A percentile compares a stretch with the other conserved stretches of the same genome.
These are phyloP conservation scores for Mayamaea pseudoterrestris DNA, from an alignment of 108 stramenopile genomes.

Conservation along the genomic window DNA sequence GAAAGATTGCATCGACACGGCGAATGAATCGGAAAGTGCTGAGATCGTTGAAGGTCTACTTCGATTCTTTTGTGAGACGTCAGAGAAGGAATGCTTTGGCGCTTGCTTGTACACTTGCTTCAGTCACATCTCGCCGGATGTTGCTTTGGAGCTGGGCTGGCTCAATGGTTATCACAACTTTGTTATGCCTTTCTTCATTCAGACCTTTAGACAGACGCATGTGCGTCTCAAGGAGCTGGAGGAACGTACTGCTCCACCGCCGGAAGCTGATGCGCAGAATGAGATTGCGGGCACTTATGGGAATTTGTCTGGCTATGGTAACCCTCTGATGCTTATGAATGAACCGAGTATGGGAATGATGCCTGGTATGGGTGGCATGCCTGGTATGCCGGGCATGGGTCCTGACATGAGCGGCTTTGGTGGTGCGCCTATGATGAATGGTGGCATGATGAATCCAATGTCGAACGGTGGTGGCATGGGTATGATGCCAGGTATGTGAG, in stretches of 20 bases:
- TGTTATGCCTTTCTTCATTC: conserved; percentile 97
- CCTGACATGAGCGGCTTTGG: conserved; percentile 78
- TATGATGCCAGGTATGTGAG: conserved; percentile 18
- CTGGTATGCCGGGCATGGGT: conserved; percentile 19
- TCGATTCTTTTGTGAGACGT: conserved; percentile 96
- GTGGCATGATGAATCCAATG: conserved; percentile 32
- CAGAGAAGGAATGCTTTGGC: conserved; percentile 97
- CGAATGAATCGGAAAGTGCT: conserved; percentile 84
- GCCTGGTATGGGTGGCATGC: conserved; percentile 20
- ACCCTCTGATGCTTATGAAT: conserved; percentile 68
- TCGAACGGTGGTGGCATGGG: conserved; percentile 38
- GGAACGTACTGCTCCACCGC: conserved; percentile 81
- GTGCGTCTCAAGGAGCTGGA: conserved; percentile 78
- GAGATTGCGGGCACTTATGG: conserved; percentile 72
- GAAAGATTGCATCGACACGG: conserved; percentile 99
- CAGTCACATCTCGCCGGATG: conserved; percentile 91
- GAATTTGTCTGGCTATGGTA: conserved; percentile 56
- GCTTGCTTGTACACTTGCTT: conserved; percentile 97
- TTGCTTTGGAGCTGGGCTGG: conserved; percentile 98
- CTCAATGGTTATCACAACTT: conserved; percentile 94
- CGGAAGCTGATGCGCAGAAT: conserved; percentile 72
- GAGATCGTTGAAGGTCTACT: conserved; percentile 92
- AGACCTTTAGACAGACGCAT: conserved; percentile 88
- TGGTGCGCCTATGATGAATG: conserved; percentile 21
- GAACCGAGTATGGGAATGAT: conserved; percentile 16